Conservation (phyloP, 768 basidiomycete genomes). For the Agaricus sinodeliciosus region DNA sequence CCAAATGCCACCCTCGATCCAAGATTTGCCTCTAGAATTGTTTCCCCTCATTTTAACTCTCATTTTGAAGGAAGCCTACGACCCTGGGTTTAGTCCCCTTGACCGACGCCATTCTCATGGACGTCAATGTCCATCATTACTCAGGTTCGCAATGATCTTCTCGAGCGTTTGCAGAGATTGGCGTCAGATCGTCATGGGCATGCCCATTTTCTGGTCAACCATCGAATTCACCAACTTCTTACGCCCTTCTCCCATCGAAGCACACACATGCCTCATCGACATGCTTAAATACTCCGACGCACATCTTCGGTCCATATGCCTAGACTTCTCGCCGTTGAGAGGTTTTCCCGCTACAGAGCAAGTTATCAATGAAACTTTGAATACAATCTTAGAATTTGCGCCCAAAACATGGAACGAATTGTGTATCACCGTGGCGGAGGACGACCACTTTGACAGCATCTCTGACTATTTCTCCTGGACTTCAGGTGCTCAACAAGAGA, state of each 20-base stretch:
- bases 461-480: neutral
- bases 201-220: neutral
- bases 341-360: neutral
- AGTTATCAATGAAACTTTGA: neutral
- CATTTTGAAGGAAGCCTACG: neutral
- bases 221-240: neutral
- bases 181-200: neutral
- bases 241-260: neutral
- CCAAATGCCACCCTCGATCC: neutral
- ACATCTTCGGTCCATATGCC: neutral
- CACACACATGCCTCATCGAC: neutral
- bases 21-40: constrained; percentile 1
- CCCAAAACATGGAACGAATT: neutral
- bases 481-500: neutral
- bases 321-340: constrained; percentile 1
- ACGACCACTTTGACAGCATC: neutral
- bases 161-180: constrained; percentile 4
- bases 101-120: neutral
- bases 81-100: neutral
- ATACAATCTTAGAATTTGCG: neutral
- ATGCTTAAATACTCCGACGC: neutral
- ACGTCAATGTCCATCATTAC: neutral
- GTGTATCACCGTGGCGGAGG: neutral
- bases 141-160: neutral
- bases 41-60: neutral